A percentile compares a stretch with the other conserved stretches of the same genome.
These are phyloP conservation scores for Boletus mariae DNA, from an alignment of 1,284 basidiomycete species.

Conservation along the genomic window DNA sequence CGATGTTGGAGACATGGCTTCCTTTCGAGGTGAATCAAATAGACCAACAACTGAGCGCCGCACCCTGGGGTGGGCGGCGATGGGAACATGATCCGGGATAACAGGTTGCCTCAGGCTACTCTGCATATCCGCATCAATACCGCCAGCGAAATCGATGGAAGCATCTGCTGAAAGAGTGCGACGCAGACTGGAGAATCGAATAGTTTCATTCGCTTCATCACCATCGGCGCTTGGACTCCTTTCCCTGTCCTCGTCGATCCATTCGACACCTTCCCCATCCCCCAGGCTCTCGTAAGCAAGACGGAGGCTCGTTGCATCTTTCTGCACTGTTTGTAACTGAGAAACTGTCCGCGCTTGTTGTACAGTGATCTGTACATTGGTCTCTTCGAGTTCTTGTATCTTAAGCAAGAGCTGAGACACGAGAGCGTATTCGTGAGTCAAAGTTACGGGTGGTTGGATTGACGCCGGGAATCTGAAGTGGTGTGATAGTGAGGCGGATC, in stretches of 20 bases:
- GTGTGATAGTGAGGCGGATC: slow-evolving; percentile 28
- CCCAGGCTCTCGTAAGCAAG: slow-evolving; percentile 69
- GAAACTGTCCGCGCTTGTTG: slow-evolving; percentile 61
- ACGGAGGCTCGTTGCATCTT: slow-evolving; percentile 67
- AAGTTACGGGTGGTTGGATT: slow-evolving; percentile 14
- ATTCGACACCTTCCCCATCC: slow-evolving; percentile 49
- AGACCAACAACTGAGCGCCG: slow-evolving; percentile 64
- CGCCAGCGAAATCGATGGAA: slow-evolving; percentile 28
- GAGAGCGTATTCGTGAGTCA: slow-evolving; percentile 48
- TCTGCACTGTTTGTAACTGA: slow-evolving; percentile 63
- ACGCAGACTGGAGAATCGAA: slow-evolving; percentile 45
- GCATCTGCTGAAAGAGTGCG: slow-evolving; percentile 35
- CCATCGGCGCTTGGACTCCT: slow-evolving; percentile 22
- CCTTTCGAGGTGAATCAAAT: slow-evolving; percentile 43
- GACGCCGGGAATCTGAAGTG: slow-evolving; percentile 16
- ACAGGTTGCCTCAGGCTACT: slow-evolving; percentile 32
- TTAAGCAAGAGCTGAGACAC: slow-evolving; percentile 73
- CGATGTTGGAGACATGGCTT: slow-evolving; percentile 4
- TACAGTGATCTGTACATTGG: slow-evolving; percentile 66
- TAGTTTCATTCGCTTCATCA: slow-evolving; percentile 34
- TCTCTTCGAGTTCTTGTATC: slow-evolving; percentile 73
- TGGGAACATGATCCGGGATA: slow-evolving; percentile 18
- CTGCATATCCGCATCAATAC: slow-evolving; percentile 34
- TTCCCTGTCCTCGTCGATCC: slow-evolving; percentile 31
- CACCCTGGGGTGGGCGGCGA: slow-evolving; percentile 25